phyloP scores from a whole-genome alignment of 805 yeast species.

The Lachancea meyersii region DNA sequence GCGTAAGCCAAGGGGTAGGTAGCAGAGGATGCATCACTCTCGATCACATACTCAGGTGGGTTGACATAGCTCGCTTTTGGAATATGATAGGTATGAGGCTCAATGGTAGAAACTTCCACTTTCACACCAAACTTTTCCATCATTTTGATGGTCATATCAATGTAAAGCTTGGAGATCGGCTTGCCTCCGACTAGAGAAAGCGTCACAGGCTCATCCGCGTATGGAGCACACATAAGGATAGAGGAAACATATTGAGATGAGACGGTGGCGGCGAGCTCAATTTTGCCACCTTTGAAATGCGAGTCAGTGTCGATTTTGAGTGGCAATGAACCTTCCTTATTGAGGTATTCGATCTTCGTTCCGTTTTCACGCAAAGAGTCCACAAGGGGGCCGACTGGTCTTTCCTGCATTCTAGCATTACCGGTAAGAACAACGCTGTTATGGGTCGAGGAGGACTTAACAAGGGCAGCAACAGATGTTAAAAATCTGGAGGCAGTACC shows the following conservation, averaged over 20 bases:
- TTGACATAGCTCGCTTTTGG: constrained; percentile 77
- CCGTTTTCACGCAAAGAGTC: constrained; percentile 85
- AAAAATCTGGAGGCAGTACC: constrained; percentile 96
- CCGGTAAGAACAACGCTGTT: constrained; percentile 72
- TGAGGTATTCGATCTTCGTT: constrained; percentile 62
- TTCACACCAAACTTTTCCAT: constrained; percentile 83
- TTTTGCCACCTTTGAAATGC: constrained; percentile 81
- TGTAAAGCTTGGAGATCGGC: constrained; percentile 92
- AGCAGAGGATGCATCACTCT: constrained; percentile 96
- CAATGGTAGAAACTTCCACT: constrained; percentile 63
- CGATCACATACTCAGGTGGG: constrained; percentile 82
- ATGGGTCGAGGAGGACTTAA: constrained; percentile 40
- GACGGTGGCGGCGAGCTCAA: constrained; percentile 91
- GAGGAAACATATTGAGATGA: constrained; percentile 98
- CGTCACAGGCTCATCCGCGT: constrained; percentile 82
- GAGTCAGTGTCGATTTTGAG: constrained; percentile 61
- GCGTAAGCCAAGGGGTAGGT: constrained; percentile 97
- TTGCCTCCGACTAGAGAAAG: constrained; percentile 89
- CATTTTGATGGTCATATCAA: constrained; percentile 95
- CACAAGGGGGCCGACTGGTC: constrained; percentile 95
- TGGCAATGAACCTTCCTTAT: constrained; percentile 79
- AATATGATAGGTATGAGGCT: constrained; percentile 80
- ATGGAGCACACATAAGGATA: constrained; percentile 94
- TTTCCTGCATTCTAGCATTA: constrained; percentile 92
- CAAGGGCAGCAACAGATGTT: constrained; percentile 87